These are phyloP conservation scores for Collariella sp. DNA, from an alignment of 495 filamentous ascomycete species.

Conservation along the genomic window DNA sequence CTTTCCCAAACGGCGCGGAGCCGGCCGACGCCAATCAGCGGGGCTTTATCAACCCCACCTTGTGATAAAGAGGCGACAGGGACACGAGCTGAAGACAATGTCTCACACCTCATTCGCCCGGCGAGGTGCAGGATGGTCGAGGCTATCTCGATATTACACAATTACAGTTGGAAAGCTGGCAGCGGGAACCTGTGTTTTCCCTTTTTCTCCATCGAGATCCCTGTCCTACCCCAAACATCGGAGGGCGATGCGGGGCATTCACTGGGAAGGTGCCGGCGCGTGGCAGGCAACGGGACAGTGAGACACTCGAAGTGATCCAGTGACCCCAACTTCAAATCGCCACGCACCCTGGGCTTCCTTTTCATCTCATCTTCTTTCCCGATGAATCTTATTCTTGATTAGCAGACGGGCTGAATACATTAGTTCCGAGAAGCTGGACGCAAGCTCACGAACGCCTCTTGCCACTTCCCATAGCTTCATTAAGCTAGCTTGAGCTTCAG, in stretches of 20 bases:
- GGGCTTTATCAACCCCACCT: not conserved
- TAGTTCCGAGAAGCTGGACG: too few relatives aligned
- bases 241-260: not conserved
- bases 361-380: not conserved
- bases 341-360: not conserved
- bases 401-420: too few relatives aligned
- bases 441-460: too few relatives aligned
- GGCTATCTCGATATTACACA: too few relatives aligned
- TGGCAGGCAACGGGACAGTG: too few relatives aligned
- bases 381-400: not conserved
- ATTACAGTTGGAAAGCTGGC: too few relatives aligned
- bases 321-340: not conserved
- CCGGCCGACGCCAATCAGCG: slow-evolving; percentile 11
- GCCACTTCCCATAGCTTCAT: too few relatives aligned
- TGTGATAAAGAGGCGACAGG: not conserved
- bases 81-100: not conserved
- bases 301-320: not conserved
- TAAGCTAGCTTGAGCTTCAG: too few relatives aligned
- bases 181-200: not conserved
- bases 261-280: too few relatives aligned
- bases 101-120: not conserved
- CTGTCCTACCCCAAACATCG: not conserved
- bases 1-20: slow-evolving; percentile 1
- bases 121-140: too few relatives aligned
- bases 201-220: too few relatives aligned